Evolutionary conservation across 805 yeast genomes (phyloP), one percentile per base, ranked within the genome.

Genomic region (Starmerella apis): DNA sequence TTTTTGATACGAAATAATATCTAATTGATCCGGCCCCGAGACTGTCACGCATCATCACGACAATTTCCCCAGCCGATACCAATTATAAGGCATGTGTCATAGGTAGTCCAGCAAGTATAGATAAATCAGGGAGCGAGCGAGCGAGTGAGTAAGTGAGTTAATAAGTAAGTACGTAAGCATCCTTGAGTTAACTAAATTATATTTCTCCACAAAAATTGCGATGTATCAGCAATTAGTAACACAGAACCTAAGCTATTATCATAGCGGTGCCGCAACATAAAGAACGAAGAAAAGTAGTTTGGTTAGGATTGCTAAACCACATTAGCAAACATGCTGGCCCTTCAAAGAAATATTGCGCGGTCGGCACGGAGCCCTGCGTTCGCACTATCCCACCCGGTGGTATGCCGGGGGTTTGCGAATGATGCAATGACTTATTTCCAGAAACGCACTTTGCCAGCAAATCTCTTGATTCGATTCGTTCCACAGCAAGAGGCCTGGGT

Each of bases 401-500:
- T 28, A 28, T 30, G 16, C 20, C 49, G 56, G 4, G 7, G 25
- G 13, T 54, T 48, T 38, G 31, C 42, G 11, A 50, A 47, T 24
- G 47, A 54, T 43, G 47, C 58, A 3, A 54, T 78, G 59, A 77
- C 72, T 38, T 81, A 72, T 61, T 81, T 81, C 65, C 85, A 80
- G 62, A 73, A 71, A 46, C 77, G 76, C 44, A 69, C 74, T 49
- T 66, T 82, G 47, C 94, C 94, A n/a, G 69, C 86, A 16, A 83
- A 83, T 65, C 83, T 92, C 2, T 65, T 83, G 4, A 65, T 83
- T 35, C 71, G 84, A 58, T 85, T 85, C 63, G 94, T 85, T 14
- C 95, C 95, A 1, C 94, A 86, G 64, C 94, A 85, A 65, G 81
- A 85, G 19, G 94, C 94, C 2, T 85, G 92, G 87, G 78, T 85